Conservation (phyloP, 371 early-diverging fungal species). For the Coemansia sp. region DNA sequence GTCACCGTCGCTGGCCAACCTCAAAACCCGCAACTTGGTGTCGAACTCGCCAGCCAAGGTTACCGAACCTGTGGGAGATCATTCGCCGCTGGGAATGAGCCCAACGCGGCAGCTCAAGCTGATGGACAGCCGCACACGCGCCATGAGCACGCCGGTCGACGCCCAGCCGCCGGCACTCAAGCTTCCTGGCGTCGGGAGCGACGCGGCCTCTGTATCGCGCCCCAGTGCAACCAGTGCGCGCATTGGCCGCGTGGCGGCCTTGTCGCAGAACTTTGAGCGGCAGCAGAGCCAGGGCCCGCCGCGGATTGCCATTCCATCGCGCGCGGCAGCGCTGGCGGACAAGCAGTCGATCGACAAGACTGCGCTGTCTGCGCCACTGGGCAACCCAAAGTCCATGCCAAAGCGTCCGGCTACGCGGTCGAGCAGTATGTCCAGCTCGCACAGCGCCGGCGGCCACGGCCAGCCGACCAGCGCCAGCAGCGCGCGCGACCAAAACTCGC, state of each 20-base stretch:
- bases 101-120: conserved; percentile 6
- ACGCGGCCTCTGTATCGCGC: not conserved
- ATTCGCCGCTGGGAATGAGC: conserved; percentile 3
- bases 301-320: conserved; percentile 25
- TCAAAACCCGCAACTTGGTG: conserved; percentile 42
- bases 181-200: not conserved
- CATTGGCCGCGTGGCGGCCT: conserved; percentile 45
- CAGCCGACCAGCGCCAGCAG: conserved; percentile 21
- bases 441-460: conserved; percentile 42
- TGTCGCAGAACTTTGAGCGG: conserved; percentile 49
- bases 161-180: conserved; percentile 21
- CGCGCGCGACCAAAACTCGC: not conserved
- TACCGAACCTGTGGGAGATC: not conserved
- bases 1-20: conserved; percentile 37
- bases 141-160: conserved; percentile 42
- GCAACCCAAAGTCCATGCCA: not conserved
- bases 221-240: conserved; percentile 22
- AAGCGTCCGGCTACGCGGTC: conserved; percentile 31
- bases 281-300: conserved; percentile 18
- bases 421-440: conserved; percentile 45
- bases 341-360: conserved; percentile 3
- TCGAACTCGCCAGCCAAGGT: conserved; percentile 38
- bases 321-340: conserved; percentile 1
- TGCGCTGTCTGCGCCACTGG: conserved; percentile 32
- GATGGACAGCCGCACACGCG: conserved; percentile 24